These are phyloP conservation scores for Skeletonema menzelii DNA, from an alignment of 108 stramenopile species.

Conservation along the genomic window DNA sequence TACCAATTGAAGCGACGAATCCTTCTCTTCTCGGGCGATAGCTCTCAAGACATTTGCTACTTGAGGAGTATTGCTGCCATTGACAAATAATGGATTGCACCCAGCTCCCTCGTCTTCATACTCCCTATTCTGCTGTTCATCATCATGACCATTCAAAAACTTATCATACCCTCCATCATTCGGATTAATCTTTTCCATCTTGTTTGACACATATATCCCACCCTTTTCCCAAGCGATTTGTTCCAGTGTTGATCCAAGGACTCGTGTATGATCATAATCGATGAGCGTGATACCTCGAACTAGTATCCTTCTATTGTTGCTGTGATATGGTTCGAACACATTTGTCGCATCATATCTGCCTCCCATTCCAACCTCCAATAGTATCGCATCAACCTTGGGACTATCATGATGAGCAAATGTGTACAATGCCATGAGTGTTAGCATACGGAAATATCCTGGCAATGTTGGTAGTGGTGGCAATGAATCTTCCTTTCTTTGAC, in stretches of 20 bases:
- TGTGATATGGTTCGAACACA: slow-evolving; percentile 55
- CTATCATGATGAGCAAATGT: slow-evolving; percentile 49
- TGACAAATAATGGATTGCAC: slow-evolving; percentile 17
- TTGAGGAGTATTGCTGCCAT: neutral
- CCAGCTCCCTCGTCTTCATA: neutral
- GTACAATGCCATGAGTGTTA: slow-evolving; percentile 83
- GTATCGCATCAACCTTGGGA: slow-evolving; percentile 68
- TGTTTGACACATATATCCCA: slow-evolving; percentile 78
- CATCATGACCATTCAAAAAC: slow-evolving; percentile 10
- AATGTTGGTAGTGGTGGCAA: slow-evolving; percentile 51
- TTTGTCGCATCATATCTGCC: slow-evolving; percentile 97
- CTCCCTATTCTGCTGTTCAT: neutral
- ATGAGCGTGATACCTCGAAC: slow-evolving; percentile 70
- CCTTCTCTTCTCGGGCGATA: neutral
- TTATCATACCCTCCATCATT: slow-evolving; percentile 37
- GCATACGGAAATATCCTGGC: slow-evolving; percentile 92
- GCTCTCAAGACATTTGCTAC: neutral
- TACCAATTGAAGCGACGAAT: neutral
- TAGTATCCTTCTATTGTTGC: slow-evolving; percentile 3
- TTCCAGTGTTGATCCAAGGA: slow-evolving; percentile 84
- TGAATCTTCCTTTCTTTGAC: neutral
- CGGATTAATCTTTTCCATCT: slow-evolving; percentile 21
- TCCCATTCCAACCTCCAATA: slow-evolving; percentile 94
- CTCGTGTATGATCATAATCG: slow-evolving; percentile 87
- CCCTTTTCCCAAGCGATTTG: slow-evolving; percentile 96